Percentiles rank a stretch among this genome's conserved stretches.
Evolutionary conservation across 1,139 yeast genomes (phyloP).

Genomic region (Yamadazyma kanchanaburiensis): DNA sequence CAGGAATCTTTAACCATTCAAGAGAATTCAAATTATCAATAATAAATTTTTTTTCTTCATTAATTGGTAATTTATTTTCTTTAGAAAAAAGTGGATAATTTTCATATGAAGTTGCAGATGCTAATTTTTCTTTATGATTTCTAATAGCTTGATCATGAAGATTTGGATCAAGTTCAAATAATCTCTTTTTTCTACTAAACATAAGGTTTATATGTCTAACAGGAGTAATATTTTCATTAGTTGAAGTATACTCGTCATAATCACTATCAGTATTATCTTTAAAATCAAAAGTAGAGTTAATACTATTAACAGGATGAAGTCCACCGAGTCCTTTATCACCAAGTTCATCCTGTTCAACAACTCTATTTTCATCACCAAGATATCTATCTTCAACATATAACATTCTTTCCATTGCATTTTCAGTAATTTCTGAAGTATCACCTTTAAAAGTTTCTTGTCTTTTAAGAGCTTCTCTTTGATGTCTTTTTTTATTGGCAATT

Average conservation of each 20-base stretch:
- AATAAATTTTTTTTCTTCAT: constrained; percentile 38
- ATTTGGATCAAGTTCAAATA: constrained; percentile 18
- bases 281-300: constrained; percentile 7
- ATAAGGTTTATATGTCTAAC: constrained; percentile 12
- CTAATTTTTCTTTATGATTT: constrained; percentile 16
- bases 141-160: constrained; percentile 25
- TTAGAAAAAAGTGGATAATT: constrained; percentile 27
- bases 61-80: constrained; percentile 34
- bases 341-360: constrained; percentile 15
- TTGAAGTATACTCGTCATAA: constrained; percentile 8
- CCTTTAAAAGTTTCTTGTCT: constrained; percentile 41
- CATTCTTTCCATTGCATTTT: constrained; percentile 35
- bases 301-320: constrained; percentile 5
- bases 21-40: constrained; percentile 49
- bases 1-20: constrained; percentile 66
- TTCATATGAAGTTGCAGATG: constrained; percentile 15
- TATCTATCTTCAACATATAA: constrained; percentile 38
- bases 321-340: constrained; percentile 10
- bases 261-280: constrained; percentile 12
- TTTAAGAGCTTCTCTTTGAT: constrained; percentile 22
- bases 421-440: constrained; percentile 39
- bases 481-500: constrained; percentile 30
- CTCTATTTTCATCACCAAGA: constrained; percentile 13
- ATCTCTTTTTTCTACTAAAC: constrained; percentile 11
- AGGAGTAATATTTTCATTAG: constrained; percentile 9